phyloP scores from a whole-genome alignment of 805 yeast species.

The Sugiyamaella mastotermitis region DNA sequence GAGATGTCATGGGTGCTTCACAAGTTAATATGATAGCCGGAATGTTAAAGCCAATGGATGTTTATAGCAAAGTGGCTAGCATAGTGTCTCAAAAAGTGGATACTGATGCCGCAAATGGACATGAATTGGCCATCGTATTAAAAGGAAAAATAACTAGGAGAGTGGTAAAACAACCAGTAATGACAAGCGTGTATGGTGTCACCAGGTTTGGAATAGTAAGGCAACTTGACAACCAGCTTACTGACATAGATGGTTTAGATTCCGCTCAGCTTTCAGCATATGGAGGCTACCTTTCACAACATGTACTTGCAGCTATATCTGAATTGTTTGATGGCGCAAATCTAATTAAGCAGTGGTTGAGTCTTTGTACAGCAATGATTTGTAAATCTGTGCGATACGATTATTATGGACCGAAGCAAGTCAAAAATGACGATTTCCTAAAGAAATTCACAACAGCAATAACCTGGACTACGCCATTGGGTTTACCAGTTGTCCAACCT shows the following conservation, averaged over 20 bases:
- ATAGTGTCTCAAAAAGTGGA: constrained; percentile 43
- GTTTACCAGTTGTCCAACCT: constrained; percentile 92
- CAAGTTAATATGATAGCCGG: constrained; percentile 48
- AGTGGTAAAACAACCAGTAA: constrained; percentile 91
- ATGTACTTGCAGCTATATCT: constrained; percentile 76
- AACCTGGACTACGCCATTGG: constrained; percentile 95
- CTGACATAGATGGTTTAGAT: constrained; percentile 15
- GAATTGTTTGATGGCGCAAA: constrained; percentile 88
- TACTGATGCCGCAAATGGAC: constrained; percentile 14
- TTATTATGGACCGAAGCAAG: constrained; percentile 31
- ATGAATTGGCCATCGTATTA: constrained; percentile 33
- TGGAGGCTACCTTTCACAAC: constrained; percentile 63
- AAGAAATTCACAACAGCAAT: constrained; percentile 67
- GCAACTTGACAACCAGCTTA: constrained; percentile 75
- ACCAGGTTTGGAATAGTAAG: constrained; percentile 89
- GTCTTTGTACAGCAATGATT: constrained; percentile 72
- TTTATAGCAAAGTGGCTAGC: constrained; percentile 48
- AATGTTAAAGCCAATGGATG: constrained; percentile 45
- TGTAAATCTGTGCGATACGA: constrained; percentile 70
- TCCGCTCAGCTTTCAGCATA: neutral
- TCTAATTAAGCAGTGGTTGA: constrained; percentile 91
- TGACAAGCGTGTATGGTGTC: constrained; percentile 98
- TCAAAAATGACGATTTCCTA: constrained; percentile 5
- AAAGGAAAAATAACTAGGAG: constrained; percentile 69
- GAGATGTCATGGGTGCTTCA: constrained; percentile 55